phyloP scores from a whole-genome alignment of 192 early-diverging fungal genomes.

The Pilobolus umbonatus region DNA sequence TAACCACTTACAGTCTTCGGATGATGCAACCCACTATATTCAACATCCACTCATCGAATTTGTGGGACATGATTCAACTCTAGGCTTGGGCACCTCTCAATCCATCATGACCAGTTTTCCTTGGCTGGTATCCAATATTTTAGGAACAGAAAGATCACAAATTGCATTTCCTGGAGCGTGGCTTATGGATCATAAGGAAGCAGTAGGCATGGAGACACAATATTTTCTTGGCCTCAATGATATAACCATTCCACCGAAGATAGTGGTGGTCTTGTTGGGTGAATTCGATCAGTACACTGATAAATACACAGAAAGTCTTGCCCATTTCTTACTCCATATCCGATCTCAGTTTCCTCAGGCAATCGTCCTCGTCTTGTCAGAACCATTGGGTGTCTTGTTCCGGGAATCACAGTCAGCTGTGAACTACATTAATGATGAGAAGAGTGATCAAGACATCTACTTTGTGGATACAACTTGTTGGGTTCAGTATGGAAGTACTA shows the following conservation, averaged over 20 bases:
- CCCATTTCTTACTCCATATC: constrained; percentile 4
- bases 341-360: not conserved
- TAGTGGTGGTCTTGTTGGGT: constrained; percentile 19
- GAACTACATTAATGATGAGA: not conserved
- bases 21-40: no score
- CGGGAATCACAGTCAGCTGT: constrained; percentile 18
- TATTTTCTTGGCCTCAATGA: constrained; percentile 13
- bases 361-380: constrained; percentile 16
- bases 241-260: constrained; percentile 1
- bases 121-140: constrained; percentile 18
- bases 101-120: constrained; percentile 20
- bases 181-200: constrained; percentile 17
- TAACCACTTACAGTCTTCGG: no score
- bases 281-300: constrained; percentile 14
- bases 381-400: constrained; percentile 20
- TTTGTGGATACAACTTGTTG: constrained; percentile 25
- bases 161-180: constrained; percentile 25
- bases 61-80: constrained; percentile 22
- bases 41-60: constrained; percentile 12
- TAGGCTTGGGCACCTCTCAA: constrained; percentile 9
- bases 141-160: constrained; percentile 18
- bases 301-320: not conserved
- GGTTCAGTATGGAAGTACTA: constrained; percentile 19
- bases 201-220: constrained; percentile 20
- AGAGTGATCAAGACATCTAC: constrained; percentile 20